These are phyloP conservation scores for Clonostachys chloroleuca DNA, from an alignment of 2,329 filamentous ascomycete species.

Conservation along the genomic window DNA sequence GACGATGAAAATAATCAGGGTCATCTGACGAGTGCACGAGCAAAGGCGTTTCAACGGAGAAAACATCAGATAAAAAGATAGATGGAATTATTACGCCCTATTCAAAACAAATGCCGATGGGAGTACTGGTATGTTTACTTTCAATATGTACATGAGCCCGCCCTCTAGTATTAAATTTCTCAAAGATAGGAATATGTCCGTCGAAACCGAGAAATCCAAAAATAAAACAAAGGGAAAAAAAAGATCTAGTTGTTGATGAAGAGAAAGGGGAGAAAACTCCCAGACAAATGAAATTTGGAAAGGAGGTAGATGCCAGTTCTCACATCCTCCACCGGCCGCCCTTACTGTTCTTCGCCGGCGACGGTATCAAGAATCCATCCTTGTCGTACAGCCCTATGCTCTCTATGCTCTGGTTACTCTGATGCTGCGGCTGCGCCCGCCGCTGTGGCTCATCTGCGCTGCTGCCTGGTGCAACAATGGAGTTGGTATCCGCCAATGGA, in stretches of 20 bases:
- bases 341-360: slow-evolving; percentile 27
- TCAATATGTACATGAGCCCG: not conserved
- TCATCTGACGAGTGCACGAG: not conserved
- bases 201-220: too few species aligned
- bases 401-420: slow-evolving; percentile 20
- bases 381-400: slow-evolving; percentile 38
- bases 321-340: slow-evolving; percentile 18
- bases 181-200: not conserved
- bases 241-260: too few species aligned
- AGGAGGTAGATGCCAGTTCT: not conserved
- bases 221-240: too few species aligned
- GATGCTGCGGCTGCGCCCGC: not conserved
- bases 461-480: too few species aligned
- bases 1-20: not conserved
- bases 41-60: not conserved
- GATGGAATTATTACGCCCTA: not conserved
- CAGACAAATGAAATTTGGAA: not conserved
- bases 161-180: not conserved
- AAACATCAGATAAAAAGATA: slow-evolving; percentile 1
- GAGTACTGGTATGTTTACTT: not conserved
- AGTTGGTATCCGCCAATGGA: not conserved
- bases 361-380: slow-evolving; percentile 37
- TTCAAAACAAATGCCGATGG: not conserved
- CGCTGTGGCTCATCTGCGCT: not conserved
- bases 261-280: not conserved